Evolutionary conservation across 2,329 filamentous ascomycete genomes (phyloP).

Genomic region (Epichloe uncinata): DNA sequence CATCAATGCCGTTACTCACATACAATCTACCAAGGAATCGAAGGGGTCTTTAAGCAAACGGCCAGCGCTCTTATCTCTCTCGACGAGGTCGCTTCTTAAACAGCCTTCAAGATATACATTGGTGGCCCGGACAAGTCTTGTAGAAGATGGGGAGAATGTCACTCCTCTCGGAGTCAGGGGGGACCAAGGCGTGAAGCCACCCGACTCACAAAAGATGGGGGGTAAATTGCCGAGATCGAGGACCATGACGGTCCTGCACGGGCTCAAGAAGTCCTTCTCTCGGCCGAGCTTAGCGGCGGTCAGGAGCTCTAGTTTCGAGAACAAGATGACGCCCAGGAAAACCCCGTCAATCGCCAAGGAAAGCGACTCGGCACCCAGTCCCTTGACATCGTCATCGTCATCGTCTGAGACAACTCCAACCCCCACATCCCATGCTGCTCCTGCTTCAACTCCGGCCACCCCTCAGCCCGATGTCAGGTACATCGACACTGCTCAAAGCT

Average conservation of each 20-base stretch:
- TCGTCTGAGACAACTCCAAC: not conserved
- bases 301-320: conserved; percentile 9
- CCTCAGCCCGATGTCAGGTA: conserved; percentile 14
- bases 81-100: conserved; percentile 10
- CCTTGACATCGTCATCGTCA: not conserved
- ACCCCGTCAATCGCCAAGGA: not conserved
- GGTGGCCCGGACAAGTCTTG: not conserved
- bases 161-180: conserved; percentile 5
- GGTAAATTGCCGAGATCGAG: conserved; percentile 29
- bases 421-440: not conserved
- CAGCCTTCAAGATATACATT: conserved; percentile 7
- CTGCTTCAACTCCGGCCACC: not conserved
- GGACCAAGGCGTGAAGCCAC: not conserved
- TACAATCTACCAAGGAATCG: not conserved
- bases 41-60: not conserved
- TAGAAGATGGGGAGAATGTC: conserved; percentile 16
- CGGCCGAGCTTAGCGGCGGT: conserved; percentile 16
- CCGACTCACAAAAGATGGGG: not conserved
- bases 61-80: conserved; percentile 1
- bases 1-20: conserved; percentile 11
- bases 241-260: conserved; percentile 31
- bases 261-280: conserved; percentile 31
- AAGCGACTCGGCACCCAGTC: not conserved
- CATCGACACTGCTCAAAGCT: conserved; percentile 30
- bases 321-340: conserved; percentile 3